A percentile compares a stretch with the other conserved stretches of the same genome.
phyloP scores from a whole-genome alignment of 177 flowering plant species.

The Vitis hybrid region DNA sequence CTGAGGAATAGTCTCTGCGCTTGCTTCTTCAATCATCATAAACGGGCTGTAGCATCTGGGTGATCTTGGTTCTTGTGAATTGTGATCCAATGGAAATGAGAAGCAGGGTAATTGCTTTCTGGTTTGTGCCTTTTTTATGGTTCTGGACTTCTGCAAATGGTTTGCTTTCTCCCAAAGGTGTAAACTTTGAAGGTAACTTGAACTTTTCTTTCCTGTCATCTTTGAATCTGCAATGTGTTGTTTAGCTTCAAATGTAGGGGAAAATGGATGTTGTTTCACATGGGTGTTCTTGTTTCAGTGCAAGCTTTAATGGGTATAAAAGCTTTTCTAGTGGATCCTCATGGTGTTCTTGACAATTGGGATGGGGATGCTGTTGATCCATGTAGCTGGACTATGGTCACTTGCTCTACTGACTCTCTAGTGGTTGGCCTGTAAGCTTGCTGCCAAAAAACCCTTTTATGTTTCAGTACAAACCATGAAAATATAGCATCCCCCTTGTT shows the following conservation, averaged over 20 bases:
- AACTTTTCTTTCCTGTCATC: neutral
- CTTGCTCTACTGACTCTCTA: slow-evolving; percentile 50
- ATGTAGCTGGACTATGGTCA: slow-evolving; percentile 77
- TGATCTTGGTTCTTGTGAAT: slow-evolving; percentile 2
- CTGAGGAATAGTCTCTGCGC: no score
- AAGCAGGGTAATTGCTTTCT: slow-evolving; percentile 20
- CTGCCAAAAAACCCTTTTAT: neutral
- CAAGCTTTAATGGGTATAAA: slow-evolving; percentile 71
- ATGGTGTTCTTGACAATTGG: slow-evolving; percentile 69
- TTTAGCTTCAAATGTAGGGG: neutral
- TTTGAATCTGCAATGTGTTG: neutral
- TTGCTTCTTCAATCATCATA: no score
- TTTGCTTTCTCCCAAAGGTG: slow-evolving; percentile 59
- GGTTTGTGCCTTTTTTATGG: slow-evolving; percentile 27
- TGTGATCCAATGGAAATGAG: slow-evolving; percentile 22
- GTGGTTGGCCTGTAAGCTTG: slow-evolving; percentile 52
- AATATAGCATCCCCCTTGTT: neutral
- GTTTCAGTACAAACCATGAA: neutral
- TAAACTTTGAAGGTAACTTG: slow-evolving; percentile 44
- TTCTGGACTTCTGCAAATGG: slow-evolving; percentile 36
- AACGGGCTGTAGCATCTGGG: slow-evolving; percentile 14
- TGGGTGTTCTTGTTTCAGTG: slow-evolving; percentile 34
- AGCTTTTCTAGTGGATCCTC: slow-evolving; percentile 54
- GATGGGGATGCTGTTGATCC: slow-evolving; percentile 74
- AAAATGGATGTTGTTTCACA: slow-evolving; percentile 1